phyloP scores from a whole-genome alignment of 331 rosid species.

The Arachis monticola region DNA sequence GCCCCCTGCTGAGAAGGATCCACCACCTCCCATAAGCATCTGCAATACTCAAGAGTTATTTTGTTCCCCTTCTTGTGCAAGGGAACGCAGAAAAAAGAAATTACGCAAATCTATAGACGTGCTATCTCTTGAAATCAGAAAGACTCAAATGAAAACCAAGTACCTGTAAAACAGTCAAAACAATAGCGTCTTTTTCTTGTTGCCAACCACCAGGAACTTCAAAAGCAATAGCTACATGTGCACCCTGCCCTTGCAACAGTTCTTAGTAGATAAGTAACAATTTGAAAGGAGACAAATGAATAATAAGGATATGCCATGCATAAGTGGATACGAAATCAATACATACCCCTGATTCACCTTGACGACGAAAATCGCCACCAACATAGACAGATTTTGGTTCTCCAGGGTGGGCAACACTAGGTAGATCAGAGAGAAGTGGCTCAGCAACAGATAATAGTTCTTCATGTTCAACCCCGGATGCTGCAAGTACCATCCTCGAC shows the following conservation, averaged over 20 bases:
- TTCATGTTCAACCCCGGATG: slow-evolving; percentile 81
- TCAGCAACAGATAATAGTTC: slow-evolving; percentile 72
- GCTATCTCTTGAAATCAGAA: slow-evolving; percentile 19
- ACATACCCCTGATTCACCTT: slow-evolving; percentile 70
- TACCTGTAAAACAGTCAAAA: slow-evolving; percentile 86
- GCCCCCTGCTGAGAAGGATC: slow-evolving; percentile 66
- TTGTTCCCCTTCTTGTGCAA: slow-evolving; percentile 6
- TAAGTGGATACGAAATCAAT: background rate
- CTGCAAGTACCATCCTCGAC: slow-evolving; percentile 83
- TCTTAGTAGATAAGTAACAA: slow-evolving; percentile 22
- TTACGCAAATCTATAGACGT: background rate
- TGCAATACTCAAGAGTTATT: slow-evolving; percentile 45
- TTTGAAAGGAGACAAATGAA: background rate
- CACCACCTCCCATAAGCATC: slow-evolving; percentile 91
- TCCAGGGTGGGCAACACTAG: slow-evolving; percentile 40
- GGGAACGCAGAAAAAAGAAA: background rate
- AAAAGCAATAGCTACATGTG: slow-evolving; percentile 83
- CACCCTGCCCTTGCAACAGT: slow-evolving; percentile 51
- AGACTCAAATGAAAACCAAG: background rate
- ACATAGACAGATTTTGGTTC: slow-evolving; percentile 72
- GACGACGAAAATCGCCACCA: slow-evolving; percentile 83
- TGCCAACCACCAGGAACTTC: slow-evolving; percentile 94
- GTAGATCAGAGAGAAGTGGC: slow-evolving; percentile 86
- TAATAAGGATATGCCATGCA: slow-evolving; percentile 6
- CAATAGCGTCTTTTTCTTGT: slow-evolving; percentile 68